Base-by-base conservation (phyloP, 148 eudicot species). In the Silene latifolia region DNA sequence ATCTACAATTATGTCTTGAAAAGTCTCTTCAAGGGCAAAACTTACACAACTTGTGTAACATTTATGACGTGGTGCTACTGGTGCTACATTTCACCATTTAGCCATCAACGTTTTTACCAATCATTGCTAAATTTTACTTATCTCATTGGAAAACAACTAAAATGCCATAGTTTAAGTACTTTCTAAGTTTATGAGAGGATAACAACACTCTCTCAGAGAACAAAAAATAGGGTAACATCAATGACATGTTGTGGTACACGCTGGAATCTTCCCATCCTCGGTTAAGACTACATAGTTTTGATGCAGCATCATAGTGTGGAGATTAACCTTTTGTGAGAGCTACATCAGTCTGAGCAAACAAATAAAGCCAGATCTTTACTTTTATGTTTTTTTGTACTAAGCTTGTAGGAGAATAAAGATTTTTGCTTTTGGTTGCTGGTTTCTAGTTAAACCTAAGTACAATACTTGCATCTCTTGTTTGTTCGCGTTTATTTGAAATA, bases 371-470 rank as follows among this genome's bases (percentile, higher is more conserved):
- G 56, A 10, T 68, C 56, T 68, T 68, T 21, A n/a, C 15, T 68
- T 68, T 46, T 68, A 29, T 68, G 18, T n/a, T n/a, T n/a, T 68
- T 46, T 67, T 42, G 48, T 32, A 42, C 46, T 21, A 20, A 20
- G 57, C 29, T 68, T 2, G 72, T 68, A 68, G 29, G 20, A 68
- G 21, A 7, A 66, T 35, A 18, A 18, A 66, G 72, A 18, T 68
- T 68, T 20, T 68, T 11, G 18, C 46, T 67, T 15, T 68, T 44
- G 72, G 58, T 27, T 68, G 29, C 64, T 75, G 32, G 71, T 53
- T 56, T 18, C 32, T 20, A 56, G 47, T 56, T 24, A 57, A 76
- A 67, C 66, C 35, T 57, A 48, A 67, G 58, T 39, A 21, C 54
- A 32, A 7, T 20, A 25, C 62, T 8, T 24, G 46, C 59, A 46